Evolutionary conservation across 495 filamentous ascomycete genomes (phyloP).

Genomic region (Penicillium atrosanguineum): DNA sequence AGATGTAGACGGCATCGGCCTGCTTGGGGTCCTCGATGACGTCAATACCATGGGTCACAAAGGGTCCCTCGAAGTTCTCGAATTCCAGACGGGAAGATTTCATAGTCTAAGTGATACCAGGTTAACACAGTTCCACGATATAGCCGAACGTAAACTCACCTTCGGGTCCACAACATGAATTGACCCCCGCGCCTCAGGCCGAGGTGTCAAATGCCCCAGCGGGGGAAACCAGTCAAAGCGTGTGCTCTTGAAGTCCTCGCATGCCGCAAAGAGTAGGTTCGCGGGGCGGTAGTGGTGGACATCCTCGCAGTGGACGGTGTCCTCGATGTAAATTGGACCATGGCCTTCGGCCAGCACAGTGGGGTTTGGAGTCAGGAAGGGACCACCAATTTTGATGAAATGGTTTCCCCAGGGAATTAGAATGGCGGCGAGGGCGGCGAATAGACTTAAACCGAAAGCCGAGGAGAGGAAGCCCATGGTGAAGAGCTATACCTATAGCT

Average conservation of each 20-base stretch:
- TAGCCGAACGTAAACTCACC: constrained; percentile 20
- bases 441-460: constrained; percentile 27
- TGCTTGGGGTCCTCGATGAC: constrained; percentile 47
- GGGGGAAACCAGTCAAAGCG: constrained; percentile 58
- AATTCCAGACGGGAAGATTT: constrained; percentile 46
- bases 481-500: background rate
- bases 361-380: constrained; percentile 24
- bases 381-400: constrained; percentile 28
- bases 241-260: constrained; percentile 43
- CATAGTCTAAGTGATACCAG: constrained; percentile 42
- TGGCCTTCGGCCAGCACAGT: constrained; percentile 33
- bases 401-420: constrained; percentile 32
- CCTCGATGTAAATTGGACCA: constrained; percentile 41
- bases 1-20: constrained; percentile 54
- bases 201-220: constrained; percentile 36
- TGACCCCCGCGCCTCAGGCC: constrained; percentile 37
- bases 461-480: constrained; percentile 25
- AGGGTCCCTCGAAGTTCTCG: constrained; percentile 50
- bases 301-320: constrained; percentile 59
- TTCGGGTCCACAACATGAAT: constrained; percentile 56
- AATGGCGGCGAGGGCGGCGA: constrained; percentile 33
- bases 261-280: constrained; percentile 55
- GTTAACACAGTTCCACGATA: background rate
- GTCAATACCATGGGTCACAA: constrained; percentile 61
- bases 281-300: constrained; percentile 53